Evolutionary conservation across 2,329 filamentous ascomycete genomes (phyloP).

Genomic region (Aspergillus ruber): DNA sequence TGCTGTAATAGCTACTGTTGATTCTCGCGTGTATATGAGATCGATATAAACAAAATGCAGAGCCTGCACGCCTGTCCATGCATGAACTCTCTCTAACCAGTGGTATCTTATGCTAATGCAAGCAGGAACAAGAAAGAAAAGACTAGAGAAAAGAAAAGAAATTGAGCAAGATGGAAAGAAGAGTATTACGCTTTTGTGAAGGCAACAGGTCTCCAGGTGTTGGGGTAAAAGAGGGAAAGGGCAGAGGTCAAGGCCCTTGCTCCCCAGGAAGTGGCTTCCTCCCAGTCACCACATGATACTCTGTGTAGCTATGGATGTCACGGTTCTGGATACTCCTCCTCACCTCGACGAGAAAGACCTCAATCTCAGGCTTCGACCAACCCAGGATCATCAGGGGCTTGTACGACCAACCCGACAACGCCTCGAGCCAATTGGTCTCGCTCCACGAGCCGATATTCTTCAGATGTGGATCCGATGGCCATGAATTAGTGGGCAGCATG

Average conservation of each 20-base stretch:
- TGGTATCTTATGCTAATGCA: conserved; percentile 26
- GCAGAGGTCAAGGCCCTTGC: conserved; percentile 5
- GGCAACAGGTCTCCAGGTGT: too few relatives aligned
- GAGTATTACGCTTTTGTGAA: conserved; percentile 1
- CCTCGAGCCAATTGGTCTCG: conserved; percentile 41
- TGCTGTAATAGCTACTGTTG: too few relatives aligned
- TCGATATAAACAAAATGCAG: background rate
- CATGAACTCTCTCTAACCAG: conserved; percentile 13
- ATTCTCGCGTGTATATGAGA: conserved; percentile 1
- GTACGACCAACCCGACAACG: conserved; percentile 39
- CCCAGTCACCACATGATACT: conserved; percentile 34
- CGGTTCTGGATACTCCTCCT: conserved; percentile 36
- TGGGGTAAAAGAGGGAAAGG: background rate
- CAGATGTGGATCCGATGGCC: conserved; percentile 44
- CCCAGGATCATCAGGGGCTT: conserved; percentile 37
- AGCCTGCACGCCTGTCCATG: conserved; percentile 19
- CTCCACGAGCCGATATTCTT: conserved; percentile 47
- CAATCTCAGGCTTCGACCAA: conserved; percentile 41
- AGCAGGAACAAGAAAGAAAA: conserved; percentile 11
- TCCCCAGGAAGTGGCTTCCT: conserved; percentile 25
- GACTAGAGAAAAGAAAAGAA: background rate
- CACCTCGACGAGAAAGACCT: conserved; percentile 41
- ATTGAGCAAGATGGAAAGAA: background rate
- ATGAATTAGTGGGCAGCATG: conserved; percentile 49
- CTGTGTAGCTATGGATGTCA: conserved; percentile 36